Percentiles rank a stretch among this genome's conserved stretches.
Conservation (phyloP, 2,329 filamentous ascomycete genomes). For the Fusarium scirpi region DNA sequence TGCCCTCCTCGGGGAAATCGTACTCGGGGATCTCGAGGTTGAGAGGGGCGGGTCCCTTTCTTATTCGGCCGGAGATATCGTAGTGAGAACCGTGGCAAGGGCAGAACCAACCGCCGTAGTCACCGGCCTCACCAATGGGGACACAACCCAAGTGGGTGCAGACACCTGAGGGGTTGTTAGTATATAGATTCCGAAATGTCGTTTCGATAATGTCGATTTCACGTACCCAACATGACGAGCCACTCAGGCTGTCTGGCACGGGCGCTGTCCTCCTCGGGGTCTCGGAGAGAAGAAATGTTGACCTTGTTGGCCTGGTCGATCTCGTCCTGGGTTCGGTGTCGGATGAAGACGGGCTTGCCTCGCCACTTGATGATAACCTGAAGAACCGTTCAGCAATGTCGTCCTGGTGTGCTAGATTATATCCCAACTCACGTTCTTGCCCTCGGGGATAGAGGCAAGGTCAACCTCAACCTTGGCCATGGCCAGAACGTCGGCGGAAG, state of each 20-base stretch:
- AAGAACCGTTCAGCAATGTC: constrained; percentile 12
- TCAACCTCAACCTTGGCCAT: constrained; percentile 99
- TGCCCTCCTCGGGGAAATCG: constrained; percentile 91
- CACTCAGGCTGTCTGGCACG: constrained; percentile 99
- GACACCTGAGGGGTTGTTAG: constrained; percentile 71
- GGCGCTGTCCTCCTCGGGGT: constrained; percentile 90
- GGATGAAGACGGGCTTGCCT: constrained; percentile 99
- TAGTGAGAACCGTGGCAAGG: constrained; percentile 99
- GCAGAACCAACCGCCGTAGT: constrained; percentile 99
- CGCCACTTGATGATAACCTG: constrained; percentile 99
- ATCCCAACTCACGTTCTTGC: constrained; percentile 87
- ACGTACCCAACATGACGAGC: constrained; percentile 95
- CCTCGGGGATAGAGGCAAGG: constrained; percentile 91
- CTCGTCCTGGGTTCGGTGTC: constrained; percentile 92
- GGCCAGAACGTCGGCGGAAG: constrained; percentile 96
- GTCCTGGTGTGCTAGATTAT: constrained; percentile 1
- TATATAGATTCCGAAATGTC: not conserved
- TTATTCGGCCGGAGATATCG: constrained; percentile 98
- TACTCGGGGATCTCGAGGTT: constrained; percentile 96
- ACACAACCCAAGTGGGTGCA: constrained; percentile 99
- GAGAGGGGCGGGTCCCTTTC: constrained; percentile 95
- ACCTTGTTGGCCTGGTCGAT: constrained; percentile 94
- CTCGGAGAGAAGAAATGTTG: constrained; percentile 85
- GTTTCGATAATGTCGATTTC: not conserved
- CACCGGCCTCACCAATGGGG: constrained; percentile 97